phyloP scores from a whole-genome alignment of 108 stramenopile genomes.

The Pseudonitzschia pungens region DNA sequence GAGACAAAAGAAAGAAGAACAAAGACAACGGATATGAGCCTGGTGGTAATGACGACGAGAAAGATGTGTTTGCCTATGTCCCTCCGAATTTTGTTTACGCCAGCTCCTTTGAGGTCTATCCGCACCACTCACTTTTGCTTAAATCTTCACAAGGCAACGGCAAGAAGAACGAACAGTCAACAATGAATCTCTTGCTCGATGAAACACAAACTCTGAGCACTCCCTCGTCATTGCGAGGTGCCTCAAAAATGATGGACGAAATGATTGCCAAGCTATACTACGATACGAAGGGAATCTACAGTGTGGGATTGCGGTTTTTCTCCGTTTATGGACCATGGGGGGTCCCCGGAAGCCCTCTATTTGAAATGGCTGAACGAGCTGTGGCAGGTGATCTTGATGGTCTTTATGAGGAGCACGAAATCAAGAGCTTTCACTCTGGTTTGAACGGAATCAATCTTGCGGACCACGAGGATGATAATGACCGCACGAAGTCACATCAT shows the following conservation, averaged over 20 bases:
- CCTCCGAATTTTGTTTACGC: conserved; percentile 39
- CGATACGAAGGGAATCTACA: conserved; percentile 67
- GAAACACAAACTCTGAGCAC: conserved; percentile 69
- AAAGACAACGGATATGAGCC: no score
- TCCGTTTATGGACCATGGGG: conserved; percentile 88
- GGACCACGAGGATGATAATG: background rate
- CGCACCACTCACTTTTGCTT: conserved; percentile 11
- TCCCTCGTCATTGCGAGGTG: conserved; percentile 65
- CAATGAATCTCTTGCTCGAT: conserved; percentile 33
- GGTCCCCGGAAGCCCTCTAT: conserved; percentile 65
- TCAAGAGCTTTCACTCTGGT: background rate
- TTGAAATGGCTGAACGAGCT: conserved; percentile 77
- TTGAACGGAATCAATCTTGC: background rate
- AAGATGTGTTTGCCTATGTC: background rate
- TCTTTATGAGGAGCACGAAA: background rate
- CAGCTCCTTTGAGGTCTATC: conserved; percentile 46
- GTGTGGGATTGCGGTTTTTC: conserved; percentile 83
- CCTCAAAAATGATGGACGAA: conserved; percentile 79
- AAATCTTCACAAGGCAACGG: no score
- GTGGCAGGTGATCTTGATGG: conserved; percentile 28
- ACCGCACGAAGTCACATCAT: background rate
- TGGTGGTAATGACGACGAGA: background rate
- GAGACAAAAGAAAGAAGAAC: background rate
- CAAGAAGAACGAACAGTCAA: background rate
- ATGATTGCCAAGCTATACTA: conserved; percentile 71